Conservation (phyloP, 352 stramenopile species). For the Plasmopara viticola region DNA sequence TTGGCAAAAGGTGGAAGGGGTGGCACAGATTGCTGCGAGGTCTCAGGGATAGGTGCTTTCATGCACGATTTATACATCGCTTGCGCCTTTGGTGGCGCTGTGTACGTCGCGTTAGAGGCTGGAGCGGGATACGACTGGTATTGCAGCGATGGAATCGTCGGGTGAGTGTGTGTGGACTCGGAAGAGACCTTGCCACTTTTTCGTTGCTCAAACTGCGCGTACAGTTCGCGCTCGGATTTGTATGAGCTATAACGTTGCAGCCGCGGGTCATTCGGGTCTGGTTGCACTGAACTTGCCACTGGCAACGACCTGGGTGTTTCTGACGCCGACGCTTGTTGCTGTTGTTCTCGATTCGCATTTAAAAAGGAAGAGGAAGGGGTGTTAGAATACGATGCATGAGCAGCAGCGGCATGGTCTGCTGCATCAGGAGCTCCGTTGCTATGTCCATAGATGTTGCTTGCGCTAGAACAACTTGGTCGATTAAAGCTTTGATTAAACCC, state of each 20-base stretch:
- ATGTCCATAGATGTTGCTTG: slow-evolving; percentile 11
- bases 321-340: slow-evolving; percentile 19
- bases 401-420: slow-evolving; percentile 23
- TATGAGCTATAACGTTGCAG: slow-evolving; percentile 65
- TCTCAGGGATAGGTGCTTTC: slow-evolving; percentile 28
- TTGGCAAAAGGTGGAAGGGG: slow-evolving; percentile 46
- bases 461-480: slow-evolving; percentile 15
- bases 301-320: slow-evolving; percentile 17
- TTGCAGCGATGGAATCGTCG: slow-evolving; percentile 44
- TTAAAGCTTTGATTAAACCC: slow-evolving; percentile 10
- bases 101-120: slow-evolving; percentile 31
- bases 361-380: slow-evolving; percentile 19
- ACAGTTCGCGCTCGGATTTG: slow-evolving; percentile 77
- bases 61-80: slow-evolving; percentile 41
- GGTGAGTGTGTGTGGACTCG: slow-evolving; percentile 39
- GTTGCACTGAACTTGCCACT: slow-evolving; percentile 19
- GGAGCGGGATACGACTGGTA: slow-evolving; percentile 58
- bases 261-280: slow-evolving; percentile 56
- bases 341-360: slow-evolving; percentile 7
- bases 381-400: slow-evolving; percentile 16
- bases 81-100: slow-evolving; percentile 29
- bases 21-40: slow-evolving; percentile 27
- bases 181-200: slow-evolving; percentile 25
- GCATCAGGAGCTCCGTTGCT: slow-evolving; percentile 19
- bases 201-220: slow-evolving; percentile 63